A percentile compares a stretch with the other conserved stretches of the same genome.
These are phyloP conservation scores for Poteriospumella lacustris DNA, from an alignment of 108 stramenopile genomes.

Conservation along the genomic window DNA sequence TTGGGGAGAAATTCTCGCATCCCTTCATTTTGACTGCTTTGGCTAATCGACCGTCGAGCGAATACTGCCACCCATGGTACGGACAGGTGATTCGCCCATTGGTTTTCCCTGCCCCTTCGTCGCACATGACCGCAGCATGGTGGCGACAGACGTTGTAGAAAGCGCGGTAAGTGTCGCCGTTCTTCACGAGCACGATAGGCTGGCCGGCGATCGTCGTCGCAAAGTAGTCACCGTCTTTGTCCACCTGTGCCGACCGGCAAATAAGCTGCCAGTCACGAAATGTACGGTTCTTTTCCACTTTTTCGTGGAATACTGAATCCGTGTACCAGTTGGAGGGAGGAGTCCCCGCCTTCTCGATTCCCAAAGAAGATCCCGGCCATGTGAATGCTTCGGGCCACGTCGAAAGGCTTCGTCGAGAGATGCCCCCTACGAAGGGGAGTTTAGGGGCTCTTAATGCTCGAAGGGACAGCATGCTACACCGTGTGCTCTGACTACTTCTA, in stretches of 20 bases:
- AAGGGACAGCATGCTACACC: no score
- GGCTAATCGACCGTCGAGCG: slow-evolving; percentile 38
- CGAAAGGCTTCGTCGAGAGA: no score
- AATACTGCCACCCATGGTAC: slow-evolving; percentile 52
- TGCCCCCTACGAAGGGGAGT: no score
- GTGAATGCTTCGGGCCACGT: no score
- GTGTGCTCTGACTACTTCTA: no score
- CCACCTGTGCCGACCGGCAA: not conserved
- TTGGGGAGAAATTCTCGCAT: slow-evolving; percentile 36
- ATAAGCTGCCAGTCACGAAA: not conserved
- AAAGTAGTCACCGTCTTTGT: slow-evolving; percentile 7
- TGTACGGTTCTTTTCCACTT: not conserved
- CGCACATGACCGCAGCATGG: slow-evolving; percentile 12
- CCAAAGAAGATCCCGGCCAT: no score
- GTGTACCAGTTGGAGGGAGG: slow-evolving; percentile 31
- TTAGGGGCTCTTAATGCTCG: no score
- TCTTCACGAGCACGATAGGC: not conserved
- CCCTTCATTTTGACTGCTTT: slow-evolving; percentile 45
- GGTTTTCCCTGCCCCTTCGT: not conserved
- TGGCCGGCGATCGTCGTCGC: not conserved
- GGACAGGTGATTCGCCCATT: slow-evolving; percentile 34
- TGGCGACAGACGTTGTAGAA: slow-evolving; percentile 48
- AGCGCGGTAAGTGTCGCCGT: slow-evolving; percentile 19
- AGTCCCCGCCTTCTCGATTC: no score
- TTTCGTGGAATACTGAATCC: not conserved